Evolutionary conservation across 768 basidiomycete species (phyloP), one percentile per base, ranked within the genome.

Genomic region (Trametes elegans): DNA sequence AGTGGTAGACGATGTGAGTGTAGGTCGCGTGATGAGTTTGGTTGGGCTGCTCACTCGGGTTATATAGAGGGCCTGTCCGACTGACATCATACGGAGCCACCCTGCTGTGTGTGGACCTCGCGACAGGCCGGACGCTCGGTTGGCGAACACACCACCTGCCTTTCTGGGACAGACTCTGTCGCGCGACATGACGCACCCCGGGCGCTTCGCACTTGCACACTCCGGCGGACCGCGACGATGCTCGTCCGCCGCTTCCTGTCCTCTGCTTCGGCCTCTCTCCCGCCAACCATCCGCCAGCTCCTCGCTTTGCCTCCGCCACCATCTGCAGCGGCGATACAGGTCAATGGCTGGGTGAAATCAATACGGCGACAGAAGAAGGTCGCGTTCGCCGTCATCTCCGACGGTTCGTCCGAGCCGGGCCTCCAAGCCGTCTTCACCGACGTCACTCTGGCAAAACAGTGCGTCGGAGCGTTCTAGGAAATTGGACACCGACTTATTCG

Each of bases 301-400:
- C 67, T 77, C 16, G 54, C 67, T 5, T 62, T 62, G 6, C 54
- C 55, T 18, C 16, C 35, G 7, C n/a, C 53, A 13, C 53, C 53
- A 13, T 18, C 55, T 7, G n/a, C 53, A 1, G 44, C n/a, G 19
- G 59, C 64, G 10, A 62, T 76, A 7, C 59, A 71, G 19, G 78
- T 95, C 9, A 82, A 84, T 38, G 94, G 90, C 47, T 96, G 92
- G 91, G 77, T 98, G 52, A 87, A 87, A 62, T 91, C 89, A 2
- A 79, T 95, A 35, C 79, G 93, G 36, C 80, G 83, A 36, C 93
- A 96, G 73, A 96, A 96, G 74, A 84, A 85, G 46, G 78, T 93
- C n/a, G 79, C 90, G 2, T 98, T 97, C 66, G 87, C 85, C 11
- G 83, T 87, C 41, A 71, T 96, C 51, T 84, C 80, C 38, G 94